Conservation (phyloP, 208 protist genomes). For the Trypanosoma brucei region DNA sequence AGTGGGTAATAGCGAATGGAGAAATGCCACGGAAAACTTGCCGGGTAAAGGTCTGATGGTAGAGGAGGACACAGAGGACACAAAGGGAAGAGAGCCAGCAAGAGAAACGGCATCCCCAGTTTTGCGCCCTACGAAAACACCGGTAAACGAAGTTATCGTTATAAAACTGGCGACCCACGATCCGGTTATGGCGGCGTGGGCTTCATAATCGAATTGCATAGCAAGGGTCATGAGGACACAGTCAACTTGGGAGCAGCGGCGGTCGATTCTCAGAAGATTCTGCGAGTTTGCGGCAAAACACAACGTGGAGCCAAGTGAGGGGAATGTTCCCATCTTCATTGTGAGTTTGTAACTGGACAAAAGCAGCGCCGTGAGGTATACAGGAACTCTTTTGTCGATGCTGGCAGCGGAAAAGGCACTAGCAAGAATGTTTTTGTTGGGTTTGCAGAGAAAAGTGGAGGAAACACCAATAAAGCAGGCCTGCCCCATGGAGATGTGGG, state of each 20-base stretch:
- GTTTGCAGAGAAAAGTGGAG: background rate
- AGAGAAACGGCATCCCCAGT: too few relatives aligned
- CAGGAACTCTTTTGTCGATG: background rate
- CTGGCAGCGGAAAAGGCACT: background rate
- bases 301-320: background rate
- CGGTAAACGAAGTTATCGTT: too few relatives aligned
- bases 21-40: too few relatives aligned
- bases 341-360: conserved; percentile 11
- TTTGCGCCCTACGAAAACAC: too few relatives aligned
- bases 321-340: conserved; percentile 12
- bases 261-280: conserved; percentile 3
- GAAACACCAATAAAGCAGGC: conserved; percentile 3
- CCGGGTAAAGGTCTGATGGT: too few relatives aligned
- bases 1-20: too few relatives aligned
- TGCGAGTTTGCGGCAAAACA: conserved; percentile 1
- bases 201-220: background rate
- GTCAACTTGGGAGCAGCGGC: conserved; percentile 6
- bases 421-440: conserved; percentile 4
- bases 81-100: too few relatives aligned
- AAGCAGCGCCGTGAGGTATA: conserved; percentile 7
- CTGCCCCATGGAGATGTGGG: conserved; percentile 8
- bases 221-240: conserved; percentile 7
- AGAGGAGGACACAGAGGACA: too few relatives aligned
- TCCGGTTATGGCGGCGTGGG: conserved; percentile 1
- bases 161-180: background rate